These are phyloP conservation scores for Cordia subcordata DNA, from an alignment of 257 asterid species.

Conservation along the genomic window DNA sequence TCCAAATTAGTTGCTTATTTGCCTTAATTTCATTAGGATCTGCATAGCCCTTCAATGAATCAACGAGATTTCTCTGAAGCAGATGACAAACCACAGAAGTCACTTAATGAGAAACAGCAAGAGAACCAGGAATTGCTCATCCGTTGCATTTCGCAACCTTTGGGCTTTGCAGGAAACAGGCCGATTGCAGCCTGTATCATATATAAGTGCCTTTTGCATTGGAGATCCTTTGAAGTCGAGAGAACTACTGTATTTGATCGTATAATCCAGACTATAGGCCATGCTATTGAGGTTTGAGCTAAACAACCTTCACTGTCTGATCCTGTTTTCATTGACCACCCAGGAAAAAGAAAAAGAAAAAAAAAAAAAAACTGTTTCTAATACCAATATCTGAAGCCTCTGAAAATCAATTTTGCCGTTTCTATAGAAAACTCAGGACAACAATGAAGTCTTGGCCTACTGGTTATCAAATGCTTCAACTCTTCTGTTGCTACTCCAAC, in stretches of 20 bases:
- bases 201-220: slow-evolving; percentile 91
- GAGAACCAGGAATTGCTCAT: slow-evolving; percentile 92
- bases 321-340: slow-evolving; percentile 13
- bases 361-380: neutral
- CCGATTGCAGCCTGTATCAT: slow-evolving; percentile 96
- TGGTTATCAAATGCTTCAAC: slow-evolving; percentile 99
- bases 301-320: slow-evolving; percentile 9
- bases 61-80: slow-evolving; percentile 53
- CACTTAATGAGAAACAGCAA: slow-evolving; percentile 92
- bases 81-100: slow-evolving; percentile 95
- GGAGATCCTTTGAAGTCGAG: slow-evolving; percentile 99
- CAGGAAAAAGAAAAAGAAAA: neutral
- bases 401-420: slow-evolving; percentile 11
- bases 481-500: slow-evolving; percentile 84
- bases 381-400: slow-evolving; percentile 6
- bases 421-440: slow-evolving; percentile 74
- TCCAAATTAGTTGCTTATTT: slow-evolving; percentile 8
- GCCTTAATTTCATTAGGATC: slow-evolving; percentile 57
- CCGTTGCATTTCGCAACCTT: slow-evolving; percentile 74
- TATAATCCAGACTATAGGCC: slow-evolving; percentile 93
- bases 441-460: slow-evolving; percentile 86
- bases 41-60: slow-evolving; percentile 71
- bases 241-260: slow-evolving; percentile 89
- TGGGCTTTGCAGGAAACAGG: slow-evolving; percentile 83
- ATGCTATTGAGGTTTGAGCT: slow-evolving; percentile 84